Base-by-base conservation (phyloP, 805 yeast genomes). In the Metschnikowia kofuensis region DNA sequence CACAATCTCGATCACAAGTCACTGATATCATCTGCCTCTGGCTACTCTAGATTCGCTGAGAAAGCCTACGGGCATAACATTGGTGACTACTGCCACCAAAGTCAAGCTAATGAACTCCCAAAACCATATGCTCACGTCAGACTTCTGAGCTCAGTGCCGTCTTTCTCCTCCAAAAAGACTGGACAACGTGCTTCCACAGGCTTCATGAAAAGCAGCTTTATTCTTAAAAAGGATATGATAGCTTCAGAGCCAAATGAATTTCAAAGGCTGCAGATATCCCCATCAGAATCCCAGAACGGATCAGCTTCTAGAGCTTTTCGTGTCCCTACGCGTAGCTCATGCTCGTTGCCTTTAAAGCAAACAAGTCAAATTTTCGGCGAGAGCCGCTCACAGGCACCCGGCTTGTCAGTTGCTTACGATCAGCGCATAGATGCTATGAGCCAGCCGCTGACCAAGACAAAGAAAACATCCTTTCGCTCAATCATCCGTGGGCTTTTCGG, bases 171-270 rank as follows among this genome's bases (percentile, higher is more conserved):
- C 35, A 38, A 31, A 21, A 32, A 26, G 16, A 37, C 42, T 26
- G 53, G 55, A 3, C 54, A 47, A 39, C 59, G 72, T 42, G 76
- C 71, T 29, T 72, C 77, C 2, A 50, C 66, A 42, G 77, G 77
- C 0, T 73, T 73, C 55, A 73, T 73, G 77, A 68, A 72, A 59
- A 63, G 69, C 44, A 67, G 74, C 36, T 72, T 67, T 55, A 61
- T 73, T 14, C 68, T 73, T 60, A 70, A 70, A 62, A 69, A 68
- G 60, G 76, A 70, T 51, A 66, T 72, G 16, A 66, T 64, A 13
- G 47, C 59, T 13, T 48, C 60, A 44, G 73, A 74, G 6, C 63
- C 46, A 51, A 66, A 66, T 49, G 47, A 48, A 14, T 4, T 9
- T 12, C 32, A 6, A 30, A 30, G 13, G 32, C 67, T 71, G 11